Evolutionary conservation across 2,329 filamentous ascomycete genomes (phyloP).

Genomic region (Xylariaceae sp.): DNA sequence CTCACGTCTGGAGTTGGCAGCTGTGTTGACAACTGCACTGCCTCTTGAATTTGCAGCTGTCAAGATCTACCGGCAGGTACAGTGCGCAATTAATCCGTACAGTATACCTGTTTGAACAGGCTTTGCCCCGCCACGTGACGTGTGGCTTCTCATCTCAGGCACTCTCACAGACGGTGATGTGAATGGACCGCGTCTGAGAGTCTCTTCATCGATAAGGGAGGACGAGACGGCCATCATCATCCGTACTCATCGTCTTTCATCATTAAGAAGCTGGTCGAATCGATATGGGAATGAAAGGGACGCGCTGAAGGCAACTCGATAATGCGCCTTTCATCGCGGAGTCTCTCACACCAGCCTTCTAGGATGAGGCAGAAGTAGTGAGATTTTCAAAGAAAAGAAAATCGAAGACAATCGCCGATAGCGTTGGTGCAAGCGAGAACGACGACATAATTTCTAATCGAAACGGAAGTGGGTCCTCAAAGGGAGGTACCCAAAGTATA

Average conservation of each 20-base stretch:
- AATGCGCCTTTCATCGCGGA: constrained; percentile 12
- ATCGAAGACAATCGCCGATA: background rate
- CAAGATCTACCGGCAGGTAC: background rate
- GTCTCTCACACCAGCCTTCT: constrained; percentile 8
- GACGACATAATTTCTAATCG: background rate
- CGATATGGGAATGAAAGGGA: background rate
- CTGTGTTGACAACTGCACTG: too few relatives aligned
- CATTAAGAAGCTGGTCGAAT: background rate
- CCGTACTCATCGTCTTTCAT: background rate
- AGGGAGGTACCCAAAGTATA: background rate
- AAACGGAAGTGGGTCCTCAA: background rate
- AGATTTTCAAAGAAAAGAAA: background rate
- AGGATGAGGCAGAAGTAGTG: constrained; percentile 16
- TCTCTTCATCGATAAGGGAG: background rate
- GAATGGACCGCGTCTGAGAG: background rate
- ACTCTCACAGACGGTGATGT: background rate
- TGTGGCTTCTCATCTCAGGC: background rate
- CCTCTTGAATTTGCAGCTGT: background rate
- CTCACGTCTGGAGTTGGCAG: too few relatives aligned
- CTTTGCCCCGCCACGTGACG: constrained; percentile 1
- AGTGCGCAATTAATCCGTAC: background rate
- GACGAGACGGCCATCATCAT: background rate
- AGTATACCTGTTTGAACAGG: background rate
- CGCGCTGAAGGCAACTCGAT: constrained; percentile 1
- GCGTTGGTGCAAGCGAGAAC: background rate